A percentile compares a stretch with the other conserved stretches of the same genome.
These are phyloP conservation scores for Melampsora abietis-canadensis DNA, from an alignment of 1,284 basidiomycete species.

Conservation along the genomic window DNA sequence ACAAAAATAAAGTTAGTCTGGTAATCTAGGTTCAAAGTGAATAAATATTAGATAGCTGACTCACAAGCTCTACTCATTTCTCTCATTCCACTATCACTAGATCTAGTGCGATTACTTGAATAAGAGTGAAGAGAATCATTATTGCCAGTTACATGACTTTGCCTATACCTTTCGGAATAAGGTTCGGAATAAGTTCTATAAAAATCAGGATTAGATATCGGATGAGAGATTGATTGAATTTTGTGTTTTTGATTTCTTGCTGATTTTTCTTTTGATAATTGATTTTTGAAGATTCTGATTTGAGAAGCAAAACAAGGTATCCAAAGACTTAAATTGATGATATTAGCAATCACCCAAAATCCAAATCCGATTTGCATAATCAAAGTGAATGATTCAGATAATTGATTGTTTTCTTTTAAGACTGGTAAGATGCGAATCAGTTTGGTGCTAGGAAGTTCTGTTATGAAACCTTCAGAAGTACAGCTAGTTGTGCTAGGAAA, in stretches of 20 bases:
- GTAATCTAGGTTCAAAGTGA: not conserved
- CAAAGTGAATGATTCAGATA: not conserved
- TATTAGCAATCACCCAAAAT: constrained; percentile 13
- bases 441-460: not conserved
- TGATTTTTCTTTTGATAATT: constrained; percentile 6
- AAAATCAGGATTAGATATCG: not conserved
- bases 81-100: not conserved
- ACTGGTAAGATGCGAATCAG: not conserved
- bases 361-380: constrained; percentile 14
- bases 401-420: not conserved
- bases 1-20: not conserved
- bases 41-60: not conserved
- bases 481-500: not conserved
- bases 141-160: not conserved
- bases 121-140: not conserved
- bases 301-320: constrained; percentile 22
- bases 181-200: not conserved
- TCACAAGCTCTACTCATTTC: not conserved
- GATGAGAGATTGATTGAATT: not conserved
- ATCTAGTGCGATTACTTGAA: not conserved
- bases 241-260: not conserved
- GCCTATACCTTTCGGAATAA: not conserved
- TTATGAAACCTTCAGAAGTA: not conserved
- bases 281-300: constrained; percentile 3
- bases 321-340: constrained; percentile 24